A percentile compares a stretch with the other conserved stretches of the same genome.
These are phyloP conservation scores for Alternaria metachromatica DNA, from an alignment of 2,329 filamentous ascomycete genomes.

Conservation along the genomic window DNA sequence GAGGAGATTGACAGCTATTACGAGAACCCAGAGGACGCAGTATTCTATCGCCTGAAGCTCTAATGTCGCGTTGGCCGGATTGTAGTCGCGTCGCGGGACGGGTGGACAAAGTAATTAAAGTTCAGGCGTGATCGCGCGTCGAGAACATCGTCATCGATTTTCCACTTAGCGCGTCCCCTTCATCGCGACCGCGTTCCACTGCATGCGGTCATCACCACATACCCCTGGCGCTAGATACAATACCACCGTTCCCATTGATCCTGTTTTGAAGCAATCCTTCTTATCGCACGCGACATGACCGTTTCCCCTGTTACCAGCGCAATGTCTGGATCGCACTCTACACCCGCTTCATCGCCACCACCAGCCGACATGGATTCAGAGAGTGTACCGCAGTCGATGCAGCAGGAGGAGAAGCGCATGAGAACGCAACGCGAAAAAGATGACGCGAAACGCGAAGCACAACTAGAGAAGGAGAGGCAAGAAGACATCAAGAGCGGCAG, in stretches of 20 bases:
- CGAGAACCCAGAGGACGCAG: conserved; percentile 60
- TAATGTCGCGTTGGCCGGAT: neutral
- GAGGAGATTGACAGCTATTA: conserved; percentile 61
- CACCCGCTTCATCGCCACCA: conserved; percentile 45
- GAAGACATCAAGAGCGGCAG: conserved; percentile 56
- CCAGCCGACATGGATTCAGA: conserved; percentile 37
- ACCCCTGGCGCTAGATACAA: conserved; percentile 10
- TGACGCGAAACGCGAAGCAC: conserved; percentile 53
- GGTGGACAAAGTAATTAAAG: conserved; percentile 19
- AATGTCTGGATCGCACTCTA: conserved; percentile 33
- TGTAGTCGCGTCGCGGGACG: neutral
- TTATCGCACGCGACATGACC: conserved; percentile 20
- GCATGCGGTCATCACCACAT: conserved; percentile 13
- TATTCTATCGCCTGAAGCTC: conserved; percentile 56
- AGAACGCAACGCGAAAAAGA: conserved; percentile 50
- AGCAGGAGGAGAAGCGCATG: conserved; percentile 56
- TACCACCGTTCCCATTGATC: neutral
- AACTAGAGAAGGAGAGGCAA: conserved; percentile 54
- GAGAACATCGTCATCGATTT: conserved; percentile 32
- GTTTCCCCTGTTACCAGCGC: conserved; percentile 30
- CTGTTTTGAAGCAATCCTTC: neutral
- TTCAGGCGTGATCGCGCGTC: conserved; percentile 37
- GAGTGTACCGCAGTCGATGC: conserved; percentile 50
- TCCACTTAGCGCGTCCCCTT: conserved; percentile 31
- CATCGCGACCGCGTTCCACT: conserved; percentile 17